Evolutionary conservation across 805 yeast genomes (phyloP).

Genomic region (Starmerella gropengiesseri): DNA sequence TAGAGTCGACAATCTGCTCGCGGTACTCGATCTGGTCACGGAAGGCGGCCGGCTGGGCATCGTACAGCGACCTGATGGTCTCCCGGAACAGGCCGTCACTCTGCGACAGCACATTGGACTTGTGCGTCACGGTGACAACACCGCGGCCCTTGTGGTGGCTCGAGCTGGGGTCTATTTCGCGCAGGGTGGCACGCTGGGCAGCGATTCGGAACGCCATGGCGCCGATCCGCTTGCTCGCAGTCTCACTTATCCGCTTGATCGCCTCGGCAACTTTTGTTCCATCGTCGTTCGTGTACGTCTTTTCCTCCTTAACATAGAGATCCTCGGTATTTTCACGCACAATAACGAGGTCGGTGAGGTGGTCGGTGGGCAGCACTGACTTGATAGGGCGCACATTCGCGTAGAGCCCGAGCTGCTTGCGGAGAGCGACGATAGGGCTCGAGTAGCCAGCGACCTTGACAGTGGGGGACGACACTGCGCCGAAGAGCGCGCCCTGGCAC

Average conservation of each 20-base stretch:
- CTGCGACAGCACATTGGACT: constrained; percentile 84
- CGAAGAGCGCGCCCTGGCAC: constrained; percentile 96
- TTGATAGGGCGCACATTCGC: constrained; percentile 98
- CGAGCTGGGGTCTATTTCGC: constrained; percentile 38
- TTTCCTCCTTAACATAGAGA: constrained; percentile 89
- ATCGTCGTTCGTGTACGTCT: constrained; percentile 46
- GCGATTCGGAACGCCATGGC: constrained; percentile 89
- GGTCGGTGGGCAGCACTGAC: constrained; percentile 72
- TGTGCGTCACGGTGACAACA: constrained; percentile 84
- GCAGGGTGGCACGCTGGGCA: constrained; percentile 70
- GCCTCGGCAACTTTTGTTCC: constrained; percentile 96
- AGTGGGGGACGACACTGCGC: constrained; percentile 91
- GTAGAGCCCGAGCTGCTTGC: constrained; percentile 86
- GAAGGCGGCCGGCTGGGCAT: constrained; percentile 39
- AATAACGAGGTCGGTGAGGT: constrained; percentile 93
- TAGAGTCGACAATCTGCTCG: constrained; percentile 97
- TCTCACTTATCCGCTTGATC: constrained; percentile 86
- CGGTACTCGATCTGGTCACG: constrained; percentile 47
- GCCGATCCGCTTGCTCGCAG: constrained; percentile 77
- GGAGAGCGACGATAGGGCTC: constrained; percentile 96
- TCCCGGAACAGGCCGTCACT: constrained; percentile 96
- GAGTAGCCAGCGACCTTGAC: constrained; percentile 93
- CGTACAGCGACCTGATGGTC: constrained; percentile 54
- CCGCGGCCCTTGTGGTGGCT: constrained; percentile 42
- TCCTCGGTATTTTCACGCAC: constrained; percentile 99